Evolutionary conservation across 208 protist species (phyloP).

Genomic region (Porcisia hertigi): DNA sequence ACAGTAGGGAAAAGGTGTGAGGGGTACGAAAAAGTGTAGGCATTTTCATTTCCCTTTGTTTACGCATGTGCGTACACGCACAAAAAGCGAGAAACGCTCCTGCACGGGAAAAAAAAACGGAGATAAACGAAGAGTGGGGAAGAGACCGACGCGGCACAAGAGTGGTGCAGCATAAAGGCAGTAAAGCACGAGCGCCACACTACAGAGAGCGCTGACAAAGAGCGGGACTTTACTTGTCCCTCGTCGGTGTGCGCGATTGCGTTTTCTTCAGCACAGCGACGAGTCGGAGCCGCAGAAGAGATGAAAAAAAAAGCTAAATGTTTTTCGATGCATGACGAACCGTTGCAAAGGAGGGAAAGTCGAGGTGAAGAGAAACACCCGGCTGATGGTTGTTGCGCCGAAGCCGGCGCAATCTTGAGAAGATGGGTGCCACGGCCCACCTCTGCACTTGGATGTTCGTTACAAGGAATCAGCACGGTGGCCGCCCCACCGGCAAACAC

Average conservation of each 20-base stretch:
- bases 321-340: too few species aligned
- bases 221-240: too few species aligned
- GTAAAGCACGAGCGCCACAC: too few species aligned
- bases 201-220: too few species aligned
- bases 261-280: neutral
- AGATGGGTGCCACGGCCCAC: neutral
- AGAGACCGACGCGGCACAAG: neutral
- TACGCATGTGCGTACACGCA: too few species aligned
- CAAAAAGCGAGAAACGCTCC: too few species aligned
- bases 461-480: neutral
- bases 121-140: too few species aligned
- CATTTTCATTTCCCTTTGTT: too few species aligned
- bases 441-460: neutral
- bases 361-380: neutral
- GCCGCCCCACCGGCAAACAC: neutral
- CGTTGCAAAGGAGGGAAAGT: neutral
- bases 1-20: too few species aligned
- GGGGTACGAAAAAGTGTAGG: too few species aligned
- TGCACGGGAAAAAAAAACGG: neutral
- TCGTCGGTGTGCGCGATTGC: too few species aligned
- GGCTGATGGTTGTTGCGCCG: neutral
- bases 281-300: neutral
- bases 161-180: neutral
- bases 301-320: neutral
- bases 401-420: neutral